Evolutionary conservation across 2,329 filamentous ascomycete species (phyloP), one percentile per base, ranked within the genome.

Genomic region (Aspergillus hiratsukae): DNA sequence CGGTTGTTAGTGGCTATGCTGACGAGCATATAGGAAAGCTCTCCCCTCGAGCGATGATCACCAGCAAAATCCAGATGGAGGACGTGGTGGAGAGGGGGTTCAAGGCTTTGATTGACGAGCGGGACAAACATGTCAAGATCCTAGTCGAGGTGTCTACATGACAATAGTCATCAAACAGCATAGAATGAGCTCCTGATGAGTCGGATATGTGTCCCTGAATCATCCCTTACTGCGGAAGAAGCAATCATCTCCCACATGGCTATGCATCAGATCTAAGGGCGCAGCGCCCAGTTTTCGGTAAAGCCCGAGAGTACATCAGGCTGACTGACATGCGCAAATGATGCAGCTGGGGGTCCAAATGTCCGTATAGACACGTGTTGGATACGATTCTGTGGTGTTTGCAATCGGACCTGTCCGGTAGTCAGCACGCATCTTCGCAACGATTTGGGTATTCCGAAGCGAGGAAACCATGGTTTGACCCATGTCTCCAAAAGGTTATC

Each of bases 121-220:
- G 83, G 64, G 82, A 86, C 48, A 82, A 80, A 57, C 83, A 87
- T 66, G 82, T 86, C 25, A 87, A 87, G 72, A 82, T 87, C 31
- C 63, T 87, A 48, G 81, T 87, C 50, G 70, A 62, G 58, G 69
- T 59, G 40, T 62, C 52, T 41, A 59, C 61, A 51, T 65, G 50
- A 59, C 28, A 31, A n/a, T 35, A 23, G 29, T 45, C 21, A 56
- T 49, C 23, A 29, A 6, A n/a, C n/a, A 40, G 21, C 21, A 25
- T 43, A 41, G 17, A 7, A 45, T 9, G 7, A 43, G 31, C 31
- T 37, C 31, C 5, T 10, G 11, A 31, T 31, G 11, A 31, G 29
- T 10, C 11, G 29, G 14, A 14, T 37, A 37, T 4, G 23, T 23
- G 23, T 23, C 23, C 23, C 23, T 23, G 11, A 35, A 35, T 35